Evolutionary conservation across 352 stramenopile species (phyloP).

Genomic region (Globisporangium cederbergense): DNA sequence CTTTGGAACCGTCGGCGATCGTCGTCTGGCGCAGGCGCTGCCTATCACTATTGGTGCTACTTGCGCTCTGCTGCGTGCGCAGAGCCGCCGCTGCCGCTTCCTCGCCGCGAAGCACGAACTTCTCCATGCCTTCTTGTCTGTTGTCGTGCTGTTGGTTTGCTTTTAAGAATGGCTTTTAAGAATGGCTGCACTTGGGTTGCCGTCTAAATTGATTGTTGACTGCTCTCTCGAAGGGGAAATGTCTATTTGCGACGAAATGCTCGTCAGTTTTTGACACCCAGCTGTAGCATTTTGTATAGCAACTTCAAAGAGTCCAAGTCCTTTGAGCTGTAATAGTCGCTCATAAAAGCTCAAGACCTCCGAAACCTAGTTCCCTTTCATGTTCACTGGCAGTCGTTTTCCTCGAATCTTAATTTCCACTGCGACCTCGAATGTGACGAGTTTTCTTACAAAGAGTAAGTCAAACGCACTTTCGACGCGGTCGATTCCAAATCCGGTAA

Average conservation of each 20-base stretch:
- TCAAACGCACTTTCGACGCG: too few relatives aligned
- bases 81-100: constrained; percentile 35
- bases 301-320: too few relatives aligned
- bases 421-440: too few relatives aligned
- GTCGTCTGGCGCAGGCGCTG: constrained; percentile 56
- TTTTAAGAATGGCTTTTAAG: constrained; percentile 7
- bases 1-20: constrained; percentile 67
- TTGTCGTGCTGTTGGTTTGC: constrained; percentile 14
- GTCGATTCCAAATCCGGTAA: too few relatives aligned
- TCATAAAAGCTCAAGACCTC: too few relatives aligned
- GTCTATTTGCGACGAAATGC: not conserved
- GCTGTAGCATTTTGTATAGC: too few relatives aligned
- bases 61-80: constrained; percentile 10
- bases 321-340: too few relatives aligned
- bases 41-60: not conserved
- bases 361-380: too few relatives aligned
- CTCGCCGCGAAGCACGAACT: constrained; percentile 56
- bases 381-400: too few relatives aligned
- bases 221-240: not conserved
- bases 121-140: constrained; percentile 28
- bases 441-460: too few relatives aligned
- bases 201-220: not conserved
- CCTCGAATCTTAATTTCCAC: too few relatives aligned
- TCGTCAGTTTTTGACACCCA: too few relatives aligned
- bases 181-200: not conserved